Evolutionary conservation across 192 early-diverging fungal genomes (phyloP), one percentile per base, ranked within the genome.

Genomic region (Chytriomyces sp.): DNA sequence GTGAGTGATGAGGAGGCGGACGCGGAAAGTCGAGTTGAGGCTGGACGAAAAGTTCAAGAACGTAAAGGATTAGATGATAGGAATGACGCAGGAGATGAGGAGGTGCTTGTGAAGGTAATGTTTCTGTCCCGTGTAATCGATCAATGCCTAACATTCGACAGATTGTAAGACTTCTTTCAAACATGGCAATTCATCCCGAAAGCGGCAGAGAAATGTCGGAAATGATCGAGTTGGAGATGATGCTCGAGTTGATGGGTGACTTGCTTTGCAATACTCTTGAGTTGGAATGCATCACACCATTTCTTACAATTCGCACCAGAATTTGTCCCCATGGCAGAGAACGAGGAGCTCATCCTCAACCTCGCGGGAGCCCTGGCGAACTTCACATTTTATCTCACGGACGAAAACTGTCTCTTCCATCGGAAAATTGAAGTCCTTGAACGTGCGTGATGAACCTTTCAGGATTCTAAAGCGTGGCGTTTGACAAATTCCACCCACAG

Each of bases 331-430:
- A 49, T 53, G 52, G 38, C 22, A 3, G 1, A 60, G 25, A 52
- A 77, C 63, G 77, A 82, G 41, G 84, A 85, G 54, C 67, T 85
- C 6, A 44, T 81, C 3, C 73, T 85, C 37, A 85, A 85, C 40
- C 55, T 79, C 28, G 62, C 74, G 19, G 78, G 77, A 0, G 78
- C 77, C 1, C 34, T 85, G 17, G 80, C 84, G 30, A 85, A 85
- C 61, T 77, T 85, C 37, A 78, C 78, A 4, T 85, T 75, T 41
- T 85, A 85, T 56, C 28, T 65, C 28, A 28, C 19, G 25, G 12
- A n/a, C 7, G 19, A 39, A 7, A 76, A 81, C 39, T 64, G 59
- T 31, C 28, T 84, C 5, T 36, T 77, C 22, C 33, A 40, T 30
- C 65, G 49, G n/a, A 30, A 39, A 22, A 28, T 59, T 22, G 59